Percentiles rank a stretch among this genome's conserved stretches.
Conservation (phyloP, 2,329 filamentous ascomycete species). For the Pseudocercospora vitis region DNA sequence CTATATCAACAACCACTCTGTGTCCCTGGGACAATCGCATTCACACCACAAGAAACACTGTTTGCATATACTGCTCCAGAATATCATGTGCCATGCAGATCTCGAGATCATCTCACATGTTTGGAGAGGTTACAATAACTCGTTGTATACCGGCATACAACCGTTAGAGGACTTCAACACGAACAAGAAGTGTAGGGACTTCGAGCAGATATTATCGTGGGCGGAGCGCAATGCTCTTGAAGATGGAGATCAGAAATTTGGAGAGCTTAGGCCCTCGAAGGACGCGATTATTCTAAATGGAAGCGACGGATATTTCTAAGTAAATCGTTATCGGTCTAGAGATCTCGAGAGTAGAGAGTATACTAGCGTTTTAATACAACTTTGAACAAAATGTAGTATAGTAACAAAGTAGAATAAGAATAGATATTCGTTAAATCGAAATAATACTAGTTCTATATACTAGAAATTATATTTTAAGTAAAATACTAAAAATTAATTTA, state of each 20-base stretch:
- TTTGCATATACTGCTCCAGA: conserved; percentile 5
- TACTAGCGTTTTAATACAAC: no score
- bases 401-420: no score
- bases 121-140: not conserved
- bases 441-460: no score
- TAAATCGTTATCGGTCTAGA: no score
- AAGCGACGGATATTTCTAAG: not conserved
- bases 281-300: not conserved
- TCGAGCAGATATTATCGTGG: not conserved
- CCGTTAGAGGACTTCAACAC: not conserved
- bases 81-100: conserved; percentile 1
- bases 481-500: no score
- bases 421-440: no score
- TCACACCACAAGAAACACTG: not conserved
- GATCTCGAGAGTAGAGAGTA: no score
- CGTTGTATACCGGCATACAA: not conserved
- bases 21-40: not conserved
- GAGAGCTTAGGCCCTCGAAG: not conserved
- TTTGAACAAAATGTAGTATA: no score
- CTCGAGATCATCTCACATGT: not conserved
- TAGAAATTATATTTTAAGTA: no score
- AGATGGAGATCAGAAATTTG: not conserved
- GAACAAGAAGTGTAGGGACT: conserved; percentile 3
- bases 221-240: not conserved
- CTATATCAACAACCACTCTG: no score